Percentiles rank a stretch among this genome's conserved stretches.
Conservation (phyloP, 1,284 basidiomycete genomes). For the Ustilago tritici region DNA sequence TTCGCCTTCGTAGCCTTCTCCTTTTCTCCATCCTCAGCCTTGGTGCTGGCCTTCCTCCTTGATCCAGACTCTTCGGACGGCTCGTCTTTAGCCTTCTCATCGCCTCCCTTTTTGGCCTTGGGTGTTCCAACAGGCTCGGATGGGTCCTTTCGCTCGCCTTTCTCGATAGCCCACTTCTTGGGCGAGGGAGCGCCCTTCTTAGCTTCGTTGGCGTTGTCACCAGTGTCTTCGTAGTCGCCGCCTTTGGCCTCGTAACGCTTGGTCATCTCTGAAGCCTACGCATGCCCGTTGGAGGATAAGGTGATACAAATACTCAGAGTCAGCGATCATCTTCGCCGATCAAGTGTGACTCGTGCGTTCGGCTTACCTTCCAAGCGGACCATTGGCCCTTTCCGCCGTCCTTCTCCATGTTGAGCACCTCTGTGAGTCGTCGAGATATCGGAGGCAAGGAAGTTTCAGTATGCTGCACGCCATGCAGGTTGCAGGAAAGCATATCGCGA, state of each 20-base stretch:
- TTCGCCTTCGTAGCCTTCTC: conserved; percentile 4
- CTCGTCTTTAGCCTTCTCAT: conserved; percentile 19
- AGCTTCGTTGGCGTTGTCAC: conserved; percentile 71
- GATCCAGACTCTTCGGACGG: conserved; percentile 14
- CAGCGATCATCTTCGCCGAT: background rate
- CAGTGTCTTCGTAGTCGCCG: conserved; percentile 70
- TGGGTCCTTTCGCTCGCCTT: conserved; percentile 46
- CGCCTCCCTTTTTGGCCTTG: conserved; percentile 21
- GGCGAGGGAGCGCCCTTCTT: conserved; percentile 70
- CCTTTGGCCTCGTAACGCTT: conserved; percentile 71
- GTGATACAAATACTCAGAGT: background rate
- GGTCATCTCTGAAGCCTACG: conserved; percentile 68
- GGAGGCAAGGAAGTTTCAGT: background rate
- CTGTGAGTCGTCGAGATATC: conserved; percentile 9
- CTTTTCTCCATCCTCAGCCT: conserved; percentile 11
- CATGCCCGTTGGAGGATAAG: no score
- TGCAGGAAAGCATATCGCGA: background rate
- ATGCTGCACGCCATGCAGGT: background rate
- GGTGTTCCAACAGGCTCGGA: conserved; percentile 32
- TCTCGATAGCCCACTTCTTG: conserved; percentile 65
- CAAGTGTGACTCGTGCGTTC: no score
- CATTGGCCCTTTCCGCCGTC: conserved; percentile 71
- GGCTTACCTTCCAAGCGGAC: conserved; percentile 69
- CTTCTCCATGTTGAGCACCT: conserved; percentile 68
- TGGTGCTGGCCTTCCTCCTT: conserved; percentile 31